Percentiles rank a stretch among this genome's conserved stretches.
Evolutionary conservation across 2,329 filamentous ascomycete species (phyloP).

Genomic region (Coniochaeta hoffmannii): DNA sequence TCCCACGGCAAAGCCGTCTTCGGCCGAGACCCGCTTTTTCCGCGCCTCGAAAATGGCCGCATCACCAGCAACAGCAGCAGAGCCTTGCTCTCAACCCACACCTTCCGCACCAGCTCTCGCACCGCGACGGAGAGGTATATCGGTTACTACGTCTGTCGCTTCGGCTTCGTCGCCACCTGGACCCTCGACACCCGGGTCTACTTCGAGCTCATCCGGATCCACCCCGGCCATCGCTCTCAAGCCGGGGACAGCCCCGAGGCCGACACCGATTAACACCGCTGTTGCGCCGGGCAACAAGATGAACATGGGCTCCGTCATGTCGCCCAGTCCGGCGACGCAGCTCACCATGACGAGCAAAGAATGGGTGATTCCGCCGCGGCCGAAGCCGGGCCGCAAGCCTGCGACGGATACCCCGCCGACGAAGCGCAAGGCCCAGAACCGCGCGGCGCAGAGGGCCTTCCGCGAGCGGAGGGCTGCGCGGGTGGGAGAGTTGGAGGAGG

Average conservation of each 20-base stretch:
- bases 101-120: neutral
- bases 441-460: conserved; percentile 85
- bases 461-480: conserved; percentile 79
- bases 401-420: conserved; percentile 88
- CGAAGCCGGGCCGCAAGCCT: conserved; percentile 88
- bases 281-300: conserved; percentile 29
- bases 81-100: neutral
- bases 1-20: neutral
- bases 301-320: conserved; percentile 40
- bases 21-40: neutral
- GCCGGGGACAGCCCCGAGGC: conserved; percentile 11
- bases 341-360: conserved; percentile 66
- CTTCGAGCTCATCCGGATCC: conserved; percentile 9
- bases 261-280: conserved; percentile 8
- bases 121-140: neutral
- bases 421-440: conserved; percentile 90
- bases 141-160: conserved; percentile 4
- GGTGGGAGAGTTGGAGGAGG: conserved; percentile 67
- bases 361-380: conserved; percentile 78
- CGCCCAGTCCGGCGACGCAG: conserved; percentile 31
- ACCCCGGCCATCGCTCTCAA: conserved; percentile 18
- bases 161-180: conserved; percentile 11
- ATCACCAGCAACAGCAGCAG: neutral
- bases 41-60: neutral
- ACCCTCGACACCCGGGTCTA: conserved; percentile 12